phyloP scores from a whole-genome alignment of 345 rosid genomes.

The Schrenkiella parvula region DNA sequence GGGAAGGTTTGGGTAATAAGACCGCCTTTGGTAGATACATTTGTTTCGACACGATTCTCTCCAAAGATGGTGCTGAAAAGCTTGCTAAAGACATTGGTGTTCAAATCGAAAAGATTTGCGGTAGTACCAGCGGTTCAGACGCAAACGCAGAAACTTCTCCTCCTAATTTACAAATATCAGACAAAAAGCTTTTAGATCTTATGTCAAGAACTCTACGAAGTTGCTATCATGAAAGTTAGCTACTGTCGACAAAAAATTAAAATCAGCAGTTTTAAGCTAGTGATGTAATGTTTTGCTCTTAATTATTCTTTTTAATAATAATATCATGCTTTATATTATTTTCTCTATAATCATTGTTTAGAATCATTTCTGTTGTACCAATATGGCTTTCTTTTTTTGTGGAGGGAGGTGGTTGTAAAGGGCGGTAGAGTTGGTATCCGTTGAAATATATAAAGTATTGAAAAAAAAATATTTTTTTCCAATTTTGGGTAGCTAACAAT shows the following conservation, averaged over 20 bases:
- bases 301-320: slow-evolving; percentile 8
- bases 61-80: slow-evolving; percentile 38
- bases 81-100: slow-evolving; percentile 51
- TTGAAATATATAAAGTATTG: neutral
- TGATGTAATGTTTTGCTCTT: slow-evolving; percentile 11
- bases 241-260: neutral
- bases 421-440: slow-evolving; percentile 19
- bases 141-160: slow-evolving; percentile 7
- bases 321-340: neutral
- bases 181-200: slow-evolving; percentile 48
- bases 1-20: slow-evolving; percentile 50
- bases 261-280: slow-evolving; percentile 15
- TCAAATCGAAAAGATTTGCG: slow-evolving; percentile 47
- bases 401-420: slow-evolving; percentile 13
- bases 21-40: slow-evolving; percentile 64
- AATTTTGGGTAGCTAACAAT: neutral
- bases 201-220: slow-evolving; percentile 46
- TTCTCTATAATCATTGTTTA: neutral
- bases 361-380: neutral
- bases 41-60: slow-evolving; percentile 59
- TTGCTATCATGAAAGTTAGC: slow-evolving; percentile 35
- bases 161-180: slow-evolving; percentile 37
- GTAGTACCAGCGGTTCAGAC: slow-evolving; percentile 13
- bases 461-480: neutral
- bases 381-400: neutral